Base-by-base conservation (phyloP, 805 yeast genomes). In the Ogataea salicorniae region DNA sequence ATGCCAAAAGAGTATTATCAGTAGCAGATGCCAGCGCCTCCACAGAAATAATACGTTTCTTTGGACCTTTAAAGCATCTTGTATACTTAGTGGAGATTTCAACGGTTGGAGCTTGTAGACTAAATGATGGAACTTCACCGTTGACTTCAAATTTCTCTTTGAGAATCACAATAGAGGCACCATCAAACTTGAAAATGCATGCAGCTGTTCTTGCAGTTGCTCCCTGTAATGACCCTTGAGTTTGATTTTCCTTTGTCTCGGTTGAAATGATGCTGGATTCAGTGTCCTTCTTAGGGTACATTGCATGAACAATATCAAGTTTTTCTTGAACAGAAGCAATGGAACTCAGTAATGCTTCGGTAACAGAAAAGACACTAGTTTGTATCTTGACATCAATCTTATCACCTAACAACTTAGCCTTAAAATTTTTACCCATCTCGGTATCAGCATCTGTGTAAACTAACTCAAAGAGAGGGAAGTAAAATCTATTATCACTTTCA, bases 91-190 rank as follows among this genome's bases (percentile, higher is more conserved):
- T 56, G 2, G 75, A 73, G 6, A 85, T 71, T 43, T 71, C 72
- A 1, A 91, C 79, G 1, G 87, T 84, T 0, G 98, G 98, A 0
- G 96, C 79, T 45, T 78, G 84, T 23, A 91, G 65, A 26, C 72
- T 75, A 15, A 91, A 69, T 0, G 86, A 75, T 0, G 88, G 75
- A 3, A 58, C 52, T 15, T 65, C 66, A 2, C 69, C 68, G 17
- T 66, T 60, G 4, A 69, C 57, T 9, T 68, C 75, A 34, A 74
- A 68, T 41, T 75, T 77, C 8, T 74, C 64, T 40, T 73, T 69
- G 45, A 71, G 69, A n/a, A 79, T 62, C 46, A 67, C 59, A 7
- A 86, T 77, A 7, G 74, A 75, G 18, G 92, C 87, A 47, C 94
- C 95, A 6, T 80, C 90, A 69, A 82, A 86, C 7, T 69, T 71